These are phyloP conservation scores for Jatropha multifida DNA, from an alignment of 441 rosid genomes.

Conservation along the genomic window DNA sequence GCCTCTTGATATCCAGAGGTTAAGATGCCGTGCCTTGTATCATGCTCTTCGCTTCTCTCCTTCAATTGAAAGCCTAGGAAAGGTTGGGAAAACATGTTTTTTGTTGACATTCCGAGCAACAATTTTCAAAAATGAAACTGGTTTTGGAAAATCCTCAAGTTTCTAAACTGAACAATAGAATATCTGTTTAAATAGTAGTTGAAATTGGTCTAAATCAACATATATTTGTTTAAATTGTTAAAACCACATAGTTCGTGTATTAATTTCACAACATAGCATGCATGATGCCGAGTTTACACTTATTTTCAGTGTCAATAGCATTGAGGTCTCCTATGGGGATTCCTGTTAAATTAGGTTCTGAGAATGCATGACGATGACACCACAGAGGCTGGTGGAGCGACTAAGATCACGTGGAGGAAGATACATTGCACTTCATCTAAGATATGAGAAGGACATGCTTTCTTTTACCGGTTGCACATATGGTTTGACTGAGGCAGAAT, in stretches of 20 bases:
- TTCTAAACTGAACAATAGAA: background rate
- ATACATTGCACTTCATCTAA: slow-evolving; percentile 87
- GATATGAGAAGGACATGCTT: slow-evolving; percentile 98
- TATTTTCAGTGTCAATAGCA: slow-evolving; percentile 41
- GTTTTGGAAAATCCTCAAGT: background rate
- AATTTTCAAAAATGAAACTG: slow-evolving; percentile 7
- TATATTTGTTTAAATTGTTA: background rate
- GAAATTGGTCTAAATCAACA: background rate
- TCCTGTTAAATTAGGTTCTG: slow-evolving; percentile 91
- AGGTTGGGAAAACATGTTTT: slow-evolving; percentile 46
- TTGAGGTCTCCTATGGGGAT: slow-evolving; percentile 91
- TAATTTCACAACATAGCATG: slow-evolving; percentile 15
- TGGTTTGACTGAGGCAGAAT: slow-evolving; percentile 74
- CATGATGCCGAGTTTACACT: slow-evolving; percentile 22
- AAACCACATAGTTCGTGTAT: slow-evolving; percentile 2
- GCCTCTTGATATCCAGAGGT: slow-evolving; percentile 79
- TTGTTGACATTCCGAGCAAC: slow-evolving; percentile 16
- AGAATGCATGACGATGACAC: slow-evolving; percentile 86
- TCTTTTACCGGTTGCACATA: slow-evolving; percentile 93
- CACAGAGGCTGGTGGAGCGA: slow-evolving; percentile 96
- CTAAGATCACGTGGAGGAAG: slow-evolving; percentile 66
- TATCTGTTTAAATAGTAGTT: background rate
- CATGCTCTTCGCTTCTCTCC: slow-evolving; percentile 74
- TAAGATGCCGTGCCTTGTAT: slow-evolving; percentile 89
- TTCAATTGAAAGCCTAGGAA: slow-evolving; percentile 74